These are phyloP conservation scores for Elsinoe fawcettii DNA, from an alignment of 2,329 filamentous ascomycete genomes.

Conservation along the genomic window DNA sequence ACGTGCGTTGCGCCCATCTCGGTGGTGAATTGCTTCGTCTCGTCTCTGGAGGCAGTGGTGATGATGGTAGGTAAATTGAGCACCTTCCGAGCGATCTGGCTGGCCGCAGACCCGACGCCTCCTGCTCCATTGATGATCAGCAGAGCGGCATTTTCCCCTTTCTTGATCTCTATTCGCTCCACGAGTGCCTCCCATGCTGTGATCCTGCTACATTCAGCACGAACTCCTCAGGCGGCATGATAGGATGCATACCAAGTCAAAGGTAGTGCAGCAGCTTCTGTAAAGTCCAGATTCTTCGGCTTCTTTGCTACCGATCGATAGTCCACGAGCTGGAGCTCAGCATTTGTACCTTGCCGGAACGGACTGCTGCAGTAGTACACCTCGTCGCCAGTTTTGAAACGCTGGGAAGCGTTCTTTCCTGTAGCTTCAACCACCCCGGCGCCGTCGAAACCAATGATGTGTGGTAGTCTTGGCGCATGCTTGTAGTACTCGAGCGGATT, in stretches of 20 bases:
- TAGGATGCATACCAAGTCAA: constrained; percentile 29
- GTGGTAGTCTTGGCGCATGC: constrained; percentile 23
- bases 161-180: constrained; percentile 35
- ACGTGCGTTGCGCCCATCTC: constrained; percentile 39
- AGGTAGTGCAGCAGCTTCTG: constrained; percentile 38
- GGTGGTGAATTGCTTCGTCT: constrained; percentile 34
- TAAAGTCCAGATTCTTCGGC: constrained; percentile 34
- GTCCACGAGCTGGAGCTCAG: constrained; percentile 38
- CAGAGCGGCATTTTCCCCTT: constrained; percentile 32
- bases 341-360: constrained; percentile 35
- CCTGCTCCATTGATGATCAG: constrained; percentile 43
- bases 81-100: constrained; percentile 37
- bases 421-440: constrained; percentile 33
- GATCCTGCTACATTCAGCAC: constrained; percentile 20
- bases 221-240: too few relatives aligned
- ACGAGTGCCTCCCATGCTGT: constrained; percentile 40
- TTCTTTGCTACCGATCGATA: constrained; percentile 34
- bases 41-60: constrained; percentile 37
- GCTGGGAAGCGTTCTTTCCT: constrained; percentile 25
- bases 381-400: constrained; percentile 37
- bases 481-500: constrained; percentile 34
- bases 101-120: constrained; percentile 38
- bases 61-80: constrained; percentile 37
- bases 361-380: constrained; percentile 38
- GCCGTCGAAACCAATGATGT: constrained; percentile 40